Percentiles rank a stretch among this genome's conserved stretches.
phyloP scores from a whole-genome alignment of 345 rosid genomes.

The Erysimum cheiranthoides region DNA sequence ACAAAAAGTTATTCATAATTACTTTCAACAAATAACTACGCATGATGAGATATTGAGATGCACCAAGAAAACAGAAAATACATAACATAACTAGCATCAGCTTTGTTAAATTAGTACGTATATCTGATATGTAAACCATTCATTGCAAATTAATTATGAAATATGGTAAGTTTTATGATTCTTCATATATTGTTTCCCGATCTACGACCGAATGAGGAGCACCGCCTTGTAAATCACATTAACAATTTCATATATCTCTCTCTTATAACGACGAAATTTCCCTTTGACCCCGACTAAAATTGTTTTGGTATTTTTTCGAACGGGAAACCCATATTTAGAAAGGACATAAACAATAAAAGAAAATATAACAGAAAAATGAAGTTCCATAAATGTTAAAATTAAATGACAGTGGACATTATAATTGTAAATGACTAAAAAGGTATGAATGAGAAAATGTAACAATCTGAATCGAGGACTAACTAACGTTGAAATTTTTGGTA shows the following conservation, averaged over 20 bases:
- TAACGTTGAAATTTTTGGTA: background rate
- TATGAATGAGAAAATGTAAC: slow-evolving; percentile 10
- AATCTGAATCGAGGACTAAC: slow-evolving; percentile 2
- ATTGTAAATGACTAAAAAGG: background rate
- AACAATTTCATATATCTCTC: background rate
- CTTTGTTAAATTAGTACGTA: too few relatives aligned
- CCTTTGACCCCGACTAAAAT: background rate
- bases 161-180: too few relatives aligned
- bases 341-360: background rate
- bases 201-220: too few relatives aligned
- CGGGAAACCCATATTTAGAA: background rate
- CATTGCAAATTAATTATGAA: too few relatives aligned
- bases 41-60: too few relatives aligned
- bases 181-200: too few relatives aligned
- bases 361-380: background rate
- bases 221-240: too few relatives aligned
- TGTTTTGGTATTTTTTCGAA: background rate
- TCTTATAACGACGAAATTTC: background rate
- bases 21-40: too few relatives aligned
- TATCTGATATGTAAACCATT: too few relatives aligned
- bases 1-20: too few relatives aligned
- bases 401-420: background rate
- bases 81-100: too few relatives aligned
- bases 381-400: background rate
- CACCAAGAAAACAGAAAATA: too few relatives aligned